Evolutionary conservation across 441 rosid genomes (phyloP), one percentile per base, ranked within the genome.

Genomic region (Croton setiger): DNA sequence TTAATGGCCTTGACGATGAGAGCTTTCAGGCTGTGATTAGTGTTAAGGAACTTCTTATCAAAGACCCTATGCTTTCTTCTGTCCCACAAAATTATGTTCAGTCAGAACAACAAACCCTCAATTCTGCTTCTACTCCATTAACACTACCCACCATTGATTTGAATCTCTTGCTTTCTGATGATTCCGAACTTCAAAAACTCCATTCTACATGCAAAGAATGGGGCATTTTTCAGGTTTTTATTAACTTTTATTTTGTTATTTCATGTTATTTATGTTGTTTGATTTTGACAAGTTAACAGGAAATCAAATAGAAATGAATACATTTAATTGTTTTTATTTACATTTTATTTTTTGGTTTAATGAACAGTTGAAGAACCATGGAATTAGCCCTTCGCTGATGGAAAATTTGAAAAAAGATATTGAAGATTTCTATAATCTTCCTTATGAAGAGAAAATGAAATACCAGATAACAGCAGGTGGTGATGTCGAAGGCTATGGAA

Each of bases 281-380:
- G 59, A 5, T 54, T 8, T 27, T 56, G n/a, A 49, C 7, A 15
- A 4, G n/a, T n/a, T n/a, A n/a, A n/a, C 3, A 3, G 1, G 7
- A 17, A 49, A 9, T 49, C 54, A 49, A 7, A 49, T 15, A 49
- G 20, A 49, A n/a, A n/a, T n/a, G 54, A 0, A 9, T n/a, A 51
- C 0, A 10, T 11, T 3, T 6, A 51, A 51, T 45, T 51, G 20
- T n/a, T 51, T 17, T 51, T 17, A 51, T n/a, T n/a, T n/a, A n/a
- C n/a, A 3, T 4, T n/a, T 37, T 60, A 60, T 17, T 0, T 39
- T 7, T 61, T 49, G 11, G 27, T 43, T 60, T 15, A 53, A 18
- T 39, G 8, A 49, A 18, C 58, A 83, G 83, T 12, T 86, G 75
- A 84, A 81, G 75, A 85, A 85, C 80, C 88, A 87, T 79, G 85